Evolutionary conservation across 1,284 basidiomycete species (phyloP).

Genomic region (Fomitiporia mediterranea): DNA sequence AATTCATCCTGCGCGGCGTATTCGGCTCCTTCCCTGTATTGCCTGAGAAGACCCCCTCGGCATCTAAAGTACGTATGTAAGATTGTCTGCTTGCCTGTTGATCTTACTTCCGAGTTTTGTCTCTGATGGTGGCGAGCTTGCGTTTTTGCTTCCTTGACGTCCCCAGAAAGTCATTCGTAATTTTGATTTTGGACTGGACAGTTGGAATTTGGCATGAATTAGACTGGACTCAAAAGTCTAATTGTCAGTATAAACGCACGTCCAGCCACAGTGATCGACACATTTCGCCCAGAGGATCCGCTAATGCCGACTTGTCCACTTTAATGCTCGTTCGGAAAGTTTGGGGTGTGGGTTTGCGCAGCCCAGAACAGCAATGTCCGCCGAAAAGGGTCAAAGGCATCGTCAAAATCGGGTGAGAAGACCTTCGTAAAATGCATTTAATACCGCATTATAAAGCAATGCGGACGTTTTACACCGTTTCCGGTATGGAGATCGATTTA

Average conservation of each 20-base stretch:
- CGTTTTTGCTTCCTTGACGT: not conserved
- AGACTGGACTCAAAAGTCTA: not conserved
- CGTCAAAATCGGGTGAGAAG: constrained; percentile 3
- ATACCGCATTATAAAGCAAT: not conserved
- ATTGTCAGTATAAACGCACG: not conserved
- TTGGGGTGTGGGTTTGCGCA: not conserved
- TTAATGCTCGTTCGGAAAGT: not conserved
- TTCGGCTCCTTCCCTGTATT: not conserved
- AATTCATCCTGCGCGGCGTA: not conserved
- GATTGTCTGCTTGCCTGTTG: not conserved
- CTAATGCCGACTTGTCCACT: not conserved
- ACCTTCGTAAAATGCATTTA: not conserved
- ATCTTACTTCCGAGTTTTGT: not conserved
- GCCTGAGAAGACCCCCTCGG: not conserved
- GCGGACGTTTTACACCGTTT: constrained; percentile 1
- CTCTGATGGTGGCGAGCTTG: constrained; percentile 2
- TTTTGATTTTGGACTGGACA: no score
- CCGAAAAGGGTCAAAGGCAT: not conserved
- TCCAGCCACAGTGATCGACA: not conserved
- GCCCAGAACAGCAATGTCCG: not conserved
- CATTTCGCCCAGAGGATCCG: not conserved
- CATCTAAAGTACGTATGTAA: not conserved
- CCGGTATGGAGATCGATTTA: not conserved
- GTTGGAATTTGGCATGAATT: not conserved
- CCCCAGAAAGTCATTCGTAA: not conserved